Evolutionary conservation across 164 flowering plant species (phyloP), one percentile per base, ranked within the genome.

Genomic region (Tetracentron sinense): DNA sequence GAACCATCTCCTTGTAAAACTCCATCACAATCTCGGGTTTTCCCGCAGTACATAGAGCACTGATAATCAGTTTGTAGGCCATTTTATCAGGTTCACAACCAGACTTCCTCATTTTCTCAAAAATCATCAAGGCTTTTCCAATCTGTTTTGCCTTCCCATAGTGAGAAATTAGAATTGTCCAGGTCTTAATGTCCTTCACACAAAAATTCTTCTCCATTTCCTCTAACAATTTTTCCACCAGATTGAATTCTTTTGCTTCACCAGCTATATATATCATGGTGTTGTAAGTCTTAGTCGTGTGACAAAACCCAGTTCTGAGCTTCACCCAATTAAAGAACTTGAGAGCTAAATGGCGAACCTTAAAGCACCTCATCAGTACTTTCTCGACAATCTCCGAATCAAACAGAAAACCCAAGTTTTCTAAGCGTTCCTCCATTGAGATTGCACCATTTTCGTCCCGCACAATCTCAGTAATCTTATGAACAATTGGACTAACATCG

Each of bases 361-460:
- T 84, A 57, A 83, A 89, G 75, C 96, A 87, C 74, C 95, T 80
- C 71, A 87, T 86, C 78, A 92, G 63, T 12, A 89, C 96, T 65
- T 78, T 86, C 69, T 83, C 89, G 23, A 87, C 94, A 73, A 85
- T 64, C 60, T 81, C 85, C 15, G 76, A 56, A 69, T 79, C 77
- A 49, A 77, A 73, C 52, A 16, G 55, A 51, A 81, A 31, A 50
- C 78, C 83, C 23, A 67, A 63, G 1, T 63, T 72, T 50, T 80
- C 84, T 54, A 89, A 68, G 56, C 77, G 44, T 51, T 81, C 82
- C 73, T 87, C 96, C 89, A 92, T 77, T 5, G 82, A 57, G 59
- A 64, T 54, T 3, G 12, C 55, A 15, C 44, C 63, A 49, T 68
- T 61, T 56, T 79, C 84, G 1, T 60, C 80, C 52, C 89, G 63